Conservation (phyloP, 352 stramenopile genomes). For the Phytophthora crassamura region DNA sequence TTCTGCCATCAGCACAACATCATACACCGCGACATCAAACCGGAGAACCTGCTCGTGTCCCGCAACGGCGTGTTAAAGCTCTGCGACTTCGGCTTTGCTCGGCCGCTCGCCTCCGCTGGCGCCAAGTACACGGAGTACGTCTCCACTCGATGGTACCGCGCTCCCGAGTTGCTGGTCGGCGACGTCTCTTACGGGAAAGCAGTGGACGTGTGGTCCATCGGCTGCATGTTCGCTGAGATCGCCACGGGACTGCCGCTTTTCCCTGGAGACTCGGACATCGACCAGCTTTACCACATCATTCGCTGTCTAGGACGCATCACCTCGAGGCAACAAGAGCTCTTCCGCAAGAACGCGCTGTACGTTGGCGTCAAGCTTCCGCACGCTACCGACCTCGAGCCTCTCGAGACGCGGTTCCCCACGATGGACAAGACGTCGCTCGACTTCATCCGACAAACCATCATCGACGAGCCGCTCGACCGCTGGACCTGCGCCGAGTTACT, state of each 20-base stretch:
- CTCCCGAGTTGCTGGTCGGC: constrained; percentile 92
- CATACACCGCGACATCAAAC: constrained; percentile 96
- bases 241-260: constrained; percentile 96
- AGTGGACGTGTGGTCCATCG: constrained; percentile 98
- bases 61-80: constrained; percentile 95
- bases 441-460: constrained; percentile 76
- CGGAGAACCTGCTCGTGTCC: constrained; percentile 95
- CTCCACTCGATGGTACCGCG: constrained; percentile 95
- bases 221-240: constrained; percentile 97
- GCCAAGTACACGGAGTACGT: constrained; percentile 92
- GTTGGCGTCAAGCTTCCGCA: constrained; percentile 80
- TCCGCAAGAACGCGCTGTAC: constrained; percentile 85
- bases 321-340: constrained; percentile 79
- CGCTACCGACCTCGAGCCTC: constrained; percentile 59
- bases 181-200: constrained; percentile 94
- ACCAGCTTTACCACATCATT: constrained; percentile 92
- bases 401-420: constrained; percentile 68
- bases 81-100: constrained; percentile 90
- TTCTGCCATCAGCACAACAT: constrained; percentile 97
- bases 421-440: constrained; percentile 74
- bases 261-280: constrained; percentile 96
- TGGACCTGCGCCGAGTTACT: constrained; percentile 84
- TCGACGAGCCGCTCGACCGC: constrained; percentile 78
- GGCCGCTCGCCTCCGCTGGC: constrained; percentile 66
- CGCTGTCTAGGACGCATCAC: constrained; percentile 78